phyloP scores from a whole-genome alignment of 495 filamentous ascomycete species.

The Tuber magnatum region DNA sequence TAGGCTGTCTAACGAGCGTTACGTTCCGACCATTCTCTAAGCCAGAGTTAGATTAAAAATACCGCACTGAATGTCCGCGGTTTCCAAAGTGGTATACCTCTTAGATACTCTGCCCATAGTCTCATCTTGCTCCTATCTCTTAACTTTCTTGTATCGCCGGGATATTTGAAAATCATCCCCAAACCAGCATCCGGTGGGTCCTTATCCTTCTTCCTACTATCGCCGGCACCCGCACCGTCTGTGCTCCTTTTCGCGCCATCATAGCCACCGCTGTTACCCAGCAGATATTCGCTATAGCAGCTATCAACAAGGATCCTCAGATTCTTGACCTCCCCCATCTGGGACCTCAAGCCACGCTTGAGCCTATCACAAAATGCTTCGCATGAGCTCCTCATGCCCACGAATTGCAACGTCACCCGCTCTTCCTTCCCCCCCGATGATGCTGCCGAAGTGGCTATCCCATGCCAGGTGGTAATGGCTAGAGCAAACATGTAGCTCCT shows the following conservation, averaged over 20 bases:
- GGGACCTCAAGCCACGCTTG: constrained; percentile 77
- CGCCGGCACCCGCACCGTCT: constrained; percentile 29
- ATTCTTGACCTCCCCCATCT: constrained; percentile 75
- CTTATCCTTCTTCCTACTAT: constrained; percentile 52
- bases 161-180: constrained; percentile 88
- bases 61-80: neutral
- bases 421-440: constrained; percentile 50
- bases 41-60: constrained; percentile 11
- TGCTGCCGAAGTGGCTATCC: constrained; percentile 49
- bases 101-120: constrained; percentile 89
- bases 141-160: constrained; percentile 90
- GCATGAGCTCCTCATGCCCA: constrained; percentile 76
- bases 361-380: constrained; percentile 94
- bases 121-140: constrained; percentile 95
- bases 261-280: constrained; percentile 51
- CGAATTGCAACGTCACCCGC: constrained; percentile 81
- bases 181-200: constrained; percentile 80
- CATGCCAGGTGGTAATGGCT: constrained; percentile 94
- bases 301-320: constrained; percentile 67
- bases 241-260: constrained; percentile 20
- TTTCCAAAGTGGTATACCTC: constrained; percentile 47
- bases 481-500: constrained; percentile 87
- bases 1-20: constrained; percentile 87
- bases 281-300: constrained; percentile 89
- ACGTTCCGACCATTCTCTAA: constrained; percentile 88